Evolutionary conservation across 1,139 yeast genomes (phyloP).

Genomic region (Yamadazyma buinensis): DNA sequence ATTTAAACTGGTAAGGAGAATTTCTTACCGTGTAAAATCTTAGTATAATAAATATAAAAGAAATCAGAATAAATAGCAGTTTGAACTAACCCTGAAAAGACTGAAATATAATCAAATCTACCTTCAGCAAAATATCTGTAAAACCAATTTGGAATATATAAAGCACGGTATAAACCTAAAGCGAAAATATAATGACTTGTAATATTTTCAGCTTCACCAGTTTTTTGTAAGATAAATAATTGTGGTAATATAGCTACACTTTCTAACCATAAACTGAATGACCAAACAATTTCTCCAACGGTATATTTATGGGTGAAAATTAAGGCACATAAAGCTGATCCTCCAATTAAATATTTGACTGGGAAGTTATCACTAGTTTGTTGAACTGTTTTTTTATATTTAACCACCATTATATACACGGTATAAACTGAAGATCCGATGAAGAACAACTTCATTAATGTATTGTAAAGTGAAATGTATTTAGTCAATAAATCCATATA

Average conservation of each 20-base stretch:
- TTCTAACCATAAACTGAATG: slow-evolving; percentile 83
- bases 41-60: slow-evolving; percentile 81
- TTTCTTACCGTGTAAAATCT: slow-evolving; percentile 76
- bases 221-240: slow-evolving; percentile 80
- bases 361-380: slow-evolving; percentile 69
- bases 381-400: slow-evolving; percentile 55
- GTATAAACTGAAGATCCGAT: slow-evolving; percentile 73
- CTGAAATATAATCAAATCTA: slow-evolving; percentile 66
- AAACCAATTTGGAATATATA: slow-evolving; percentile 93
- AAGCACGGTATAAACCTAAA: slow-evolving; percentile 80
- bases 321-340: slow-evolving; percentile 56
- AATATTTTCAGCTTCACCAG: slow-evolving; percentile 84
- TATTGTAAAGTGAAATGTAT: slow-evolving; percentile 68
- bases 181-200: slow-evolving; percentile 94
- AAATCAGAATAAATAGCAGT: slow-evolving; percentile 89
- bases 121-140: slow-evolving; percentile 74
- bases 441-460: slow-evolving; percentile 77
- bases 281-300: slow-evolving; percentile 63
- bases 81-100: slow-evolving; percentile 80
- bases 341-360: slow-evolving; percentile 64
- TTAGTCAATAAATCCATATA: slow-evolving; percentile 67
- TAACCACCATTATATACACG: slow-evolving; percentile 62
- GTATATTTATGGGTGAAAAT: slow-evolving; percentile 66
- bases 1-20: slow-evolving; percentile 70
- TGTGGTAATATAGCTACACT: slow-evolving; percentile 91